A percentile compares a stretch with the other conserved stretches of the same genome.
Evolutionary conservation across 2,329 filamentous ascomycete genomes (phyloP).

Genomic region (Hortaea werneckii): DNA sequence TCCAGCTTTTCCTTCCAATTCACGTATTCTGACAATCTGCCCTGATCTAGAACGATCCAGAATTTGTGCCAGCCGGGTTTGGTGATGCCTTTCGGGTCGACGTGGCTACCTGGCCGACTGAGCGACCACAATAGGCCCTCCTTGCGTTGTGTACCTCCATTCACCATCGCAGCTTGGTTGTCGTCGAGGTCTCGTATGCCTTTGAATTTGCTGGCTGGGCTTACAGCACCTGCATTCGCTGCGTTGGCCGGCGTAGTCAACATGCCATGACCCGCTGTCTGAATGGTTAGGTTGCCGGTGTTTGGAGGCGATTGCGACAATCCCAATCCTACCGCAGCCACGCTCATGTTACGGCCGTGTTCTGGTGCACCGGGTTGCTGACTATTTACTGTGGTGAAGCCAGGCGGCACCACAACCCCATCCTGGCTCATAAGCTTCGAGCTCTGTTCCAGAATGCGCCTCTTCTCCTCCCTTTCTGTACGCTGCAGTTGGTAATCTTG

Average conservation of each 20-base stretch:
- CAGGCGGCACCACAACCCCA: constrained; percentile 17
- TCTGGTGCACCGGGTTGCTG: constrained; percentile 15
- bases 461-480: constrained; percentile 91
- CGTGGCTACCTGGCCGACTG: constrained; percentile 84
- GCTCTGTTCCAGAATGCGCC: constrained; percentile 79
- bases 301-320: constrained; percentile 22
- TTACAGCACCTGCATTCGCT: constrained; percentile 9
- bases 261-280: constrained; percentile 14
- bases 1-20: constrained; percentile 99
- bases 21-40: constrained; percentile 93
- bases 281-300: constrained; percentile 11
- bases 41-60: constrained; percentile 96
- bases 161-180: constrained; percentile 42
- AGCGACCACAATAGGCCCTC: constrained; percentile 92
- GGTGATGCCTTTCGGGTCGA: constrained; percentile 88
- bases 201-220: constrained; percentile 55
- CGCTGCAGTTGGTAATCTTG: constrained; percentile 95
- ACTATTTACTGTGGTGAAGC: constrained; percentile 16
- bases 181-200: constrained; percentile 90
- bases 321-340: constrained; percentile 6
- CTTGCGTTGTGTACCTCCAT: constrained; percentile 61
- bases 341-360: constrained; percentile 13
- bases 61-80: constrained; percentile 99
- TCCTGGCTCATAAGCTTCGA: constrained; percentile 42
- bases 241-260: constrained; percentile 12